Base-by-base conservation (phyloP, 1,284 basidiomycete genomes). In the Ganoderma sinense region DNA sequence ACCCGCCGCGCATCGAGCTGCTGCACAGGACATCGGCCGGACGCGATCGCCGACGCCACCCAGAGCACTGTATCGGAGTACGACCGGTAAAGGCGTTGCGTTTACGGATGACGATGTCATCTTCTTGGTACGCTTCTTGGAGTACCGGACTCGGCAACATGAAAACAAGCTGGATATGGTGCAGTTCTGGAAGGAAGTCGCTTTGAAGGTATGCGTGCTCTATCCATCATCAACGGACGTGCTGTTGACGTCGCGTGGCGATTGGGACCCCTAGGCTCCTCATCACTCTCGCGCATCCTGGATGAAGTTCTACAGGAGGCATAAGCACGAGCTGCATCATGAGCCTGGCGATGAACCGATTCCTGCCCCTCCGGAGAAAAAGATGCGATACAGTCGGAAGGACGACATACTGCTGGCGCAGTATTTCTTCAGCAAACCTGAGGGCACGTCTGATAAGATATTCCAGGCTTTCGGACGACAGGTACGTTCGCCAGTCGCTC, bases 241-340 rank as follows among this genome's bases (percentile, higher is more conserved):
- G 51, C 64, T 65, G 16, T 39, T 39, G 8, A 39, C 36, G 8
- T 39, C 11, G 36, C 63, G 14, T 20, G 3, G 39, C 58, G 8
- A 41, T 53, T 18, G 62, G 66, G 36, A 26, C 64, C 39, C 63
- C 23, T 68, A 93, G 91, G 93, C 93, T 0, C 93, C 94, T 0
- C 93, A 95, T 79, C 93, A 95, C 75, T 94, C 94, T 31, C 89
- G 93, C 33, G 93, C 94, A 62, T 94, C 93, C 2, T 95, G 93
- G 93, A 94, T 95, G 92, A 95, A 95, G 79, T 95, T 90, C 80
- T 95, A 93, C 86, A 86, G 93, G 18, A 84, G 93, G 69, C 93
- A 95, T 78, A 93, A 93, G 73, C 93, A 95, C 75, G 94, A 95
- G 74, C 81, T 94, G 26, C 85, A 91, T 61, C 87, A 87, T 70